A percentile compares a stretch with the other conserved stretches of the same genome.
These are phyloP conservation scores for Monilinia fructicola DNA, from an alignment of 2,329 filamentous ascomycete species.

Conservation along the genomic window DNA sequence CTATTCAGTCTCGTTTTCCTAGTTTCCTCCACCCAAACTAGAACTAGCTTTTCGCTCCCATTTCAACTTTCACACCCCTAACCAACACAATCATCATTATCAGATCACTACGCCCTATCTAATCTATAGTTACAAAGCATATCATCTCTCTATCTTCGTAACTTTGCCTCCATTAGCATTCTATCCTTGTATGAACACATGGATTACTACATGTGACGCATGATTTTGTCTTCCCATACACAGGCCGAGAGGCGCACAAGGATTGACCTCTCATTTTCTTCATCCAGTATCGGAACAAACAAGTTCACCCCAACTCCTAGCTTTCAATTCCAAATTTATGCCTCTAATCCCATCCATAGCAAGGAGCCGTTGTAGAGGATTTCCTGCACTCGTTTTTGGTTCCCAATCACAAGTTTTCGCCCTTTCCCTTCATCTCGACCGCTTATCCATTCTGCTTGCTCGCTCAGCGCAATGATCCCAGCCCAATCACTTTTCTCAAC, in stretches of 20 bases:
- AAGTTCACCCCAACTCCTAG: conserved; percentile 18
- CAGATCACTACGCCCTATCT: not conserved
- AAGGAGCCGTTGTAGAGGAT: not conserved
- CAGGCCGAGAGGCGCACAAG: not conserved
- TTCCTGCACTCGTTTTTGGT: conserved; percentile 4
- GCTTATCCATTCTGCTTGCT: not conserved
- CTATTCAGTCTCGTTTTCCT: not conserved
- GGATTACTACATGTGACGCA: not conserved
- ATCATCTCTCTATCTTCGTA: conserved; percentile 1
- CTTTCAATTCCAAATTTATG: conserved; percentile 17
- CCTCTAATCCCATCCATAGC: not conserved
- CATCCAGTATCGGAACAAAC: conserved; percentile 2
- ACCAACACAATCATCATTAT: conserved; percentile 4
- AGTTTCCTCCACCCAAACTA: not conserved
- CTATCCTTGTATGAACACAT: not conserved
- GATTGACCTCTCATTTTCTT: not conserved
- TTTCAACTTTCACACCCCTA: conserved; percentile 6
- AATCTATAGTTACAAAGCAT: conserved; percentile 13
- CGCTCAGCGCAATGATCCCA: conserved; percentile 5
- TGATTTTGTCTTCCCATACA: not conserved
- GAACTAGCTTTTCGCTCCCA: conserved; percentile 1
- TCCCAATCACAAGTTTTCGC: conserved; percentile 10
- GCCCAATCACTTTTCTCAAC: conserved; percentile 43
- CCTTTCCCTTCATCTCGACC: not conserved
- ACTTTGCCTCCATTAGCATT: not conserved